Evolutionary conservation across 345 rosid species (phyloP), one percentile per base, ranked within the genome.

Genomic region (Citrus unshiu): DNA sequence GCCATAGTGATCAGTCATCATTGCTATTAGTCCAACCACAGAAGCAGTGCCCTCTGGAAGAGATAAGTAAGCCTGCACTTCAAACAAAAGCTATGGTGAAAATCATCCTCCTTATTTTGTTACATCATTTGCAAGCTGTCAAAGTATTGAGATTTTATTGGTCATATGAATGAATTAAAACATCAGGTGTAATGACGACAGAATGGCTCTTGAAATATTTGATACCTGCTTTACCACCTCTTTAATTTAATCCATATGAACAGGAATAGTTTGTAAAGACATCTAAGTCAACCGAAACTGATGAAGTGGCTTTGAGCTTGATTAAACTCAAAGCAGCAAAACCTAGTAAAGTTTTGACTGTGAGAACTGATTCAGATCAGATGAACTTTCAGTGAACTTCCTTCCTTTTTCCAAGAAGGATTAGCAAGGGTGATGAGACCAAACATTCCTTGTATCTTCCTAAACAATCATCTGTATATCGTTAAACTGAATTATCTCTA

Each of bases 1-100:
- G 80, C 87, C 82, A 80, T 93, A 93, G 83, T 93, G 93, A 86
- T 91, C 97, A 3, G 95, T 93, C 97, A 91, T 93, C 97, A 93
- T 91, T 14, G 97, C 97, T 81, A 80, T 89, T 43, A 93, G 88
- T 75, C 97, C 97, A 84, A 92, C 91, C 76, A 88, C 90, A 60
- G 97, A 93, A 79, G 95, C 93, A 83, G 90, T 90, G 77, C 97
- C 97, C 78, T 89, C 92, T 37, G 95, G 95, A 85, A 93, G 97
- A 85, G 95, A 91, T 85, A 93, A 87, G 85, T 93, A 93, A 57
- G 97, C 97, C 97, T 93, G 89, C 85, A 83, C 37, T 58, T 58
- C 65, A 51, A 77, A 79, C 76, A 37, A 67, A 69, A 56, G n/a
- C 70, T 49, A 68, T 35, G 85, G 35, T 40, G 25, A 34, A 56